phyloP scores from a whole-genome alignment of 805 yeast genomes.

The Pichia deserticola region DNA sequence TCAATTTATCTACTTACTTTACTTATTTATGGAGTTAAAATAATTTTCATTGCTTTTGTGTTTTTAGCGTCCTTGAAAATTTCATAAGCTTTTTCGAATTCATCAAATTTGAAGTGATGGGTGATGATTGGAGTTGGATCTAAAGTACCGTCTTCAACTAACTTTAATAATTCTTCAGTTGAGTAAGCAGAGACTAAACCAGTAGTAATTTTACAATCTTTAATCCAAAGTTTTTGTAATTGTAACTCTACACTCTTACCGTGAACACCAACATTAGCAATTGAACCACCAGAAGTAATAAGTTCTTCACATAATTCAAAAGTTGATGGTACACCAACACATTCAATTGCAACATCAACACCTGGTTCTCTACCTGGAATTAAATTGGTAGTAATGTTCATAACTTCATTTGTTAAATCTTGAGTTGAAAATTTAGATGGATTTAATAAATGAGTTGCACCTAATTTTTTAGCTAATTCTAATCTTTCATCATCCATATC shows the following conservation, averaged over 20 bases:
- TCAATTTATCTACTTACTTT: background rate
- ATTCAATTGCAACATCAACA: constrained; percentile 56
- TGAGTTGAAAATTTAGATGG: constrained; percentile 38
- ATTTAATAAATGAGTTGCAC: constrained; percentile 53
- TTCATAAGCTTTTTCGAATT: constrained; percentile 55
- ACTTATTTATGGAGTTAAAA: constrained; percentile 15
- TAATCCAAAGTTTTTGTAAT: constrained; percentile 39
- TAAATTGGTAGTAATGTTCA: constrained; percentile 17
- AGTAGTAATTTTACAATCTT: constrained; percentile 38
- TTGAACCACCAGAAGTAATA: constrained; percentile 52
- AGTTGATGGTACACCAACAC: constrained; percentile 59
- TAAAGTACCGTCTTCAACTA: constrained; percentile 31
- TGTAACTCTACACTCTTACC: constrained; percentile 36
- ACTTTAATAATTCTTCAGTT: constrained; percentile 31
- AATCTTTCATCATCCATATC: constrained; percentile 55
- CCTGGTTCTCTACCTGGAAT: constrained; percentile 32
- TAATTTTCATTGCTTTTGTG: constrained; percentile 48
- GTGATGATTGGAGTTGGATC: constrained; percentile 50
- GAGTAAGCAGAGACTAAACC: constrained; percentile 44
- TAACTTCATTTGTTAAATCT: constrained; percentile 29
- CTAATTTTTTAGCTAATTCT: constrained; percentile 48
- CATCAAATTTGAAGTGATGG: constrained; percentile 47
- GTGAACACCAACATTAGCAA: constrained; percentile 58
- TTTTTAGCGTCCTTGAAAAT: constrained; percentile 46
- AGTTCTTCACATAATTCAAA: constrained; percentile 51